Evolutionary conservation across 768 basidiomycete genomes (phyloP).

Genomic region (Botryobasidium botryosum): DNA sequence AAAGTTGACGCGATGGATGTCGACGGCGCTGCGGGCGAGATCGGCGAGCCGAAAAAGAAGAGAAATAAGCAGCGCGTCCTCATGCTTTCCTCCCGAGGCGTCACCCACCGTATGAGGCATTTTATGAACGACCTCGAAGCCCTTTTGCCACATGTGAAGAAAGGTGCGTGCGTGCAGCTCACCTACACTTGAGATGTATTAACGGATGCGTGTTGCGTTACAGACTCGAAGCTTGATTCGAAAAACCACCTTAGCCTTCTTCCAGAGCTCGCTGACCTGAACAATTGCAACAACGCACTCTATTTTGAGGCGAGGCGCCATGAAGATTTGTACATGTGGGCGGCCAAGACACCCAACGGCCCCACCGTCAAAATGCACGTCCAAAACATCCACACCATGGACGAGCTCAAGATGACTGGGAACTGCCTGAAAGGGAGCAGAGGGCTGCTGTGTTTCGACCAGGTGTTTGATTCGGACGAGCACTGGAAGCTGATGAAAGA

Average conservation of each 20-base stretch:
- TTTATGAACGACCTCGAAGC: constrained; percentile 88
- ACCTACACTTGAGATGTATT: background rate
- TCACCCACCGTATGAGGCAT: constrained; percentile 94
- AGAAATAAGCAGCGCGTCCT: constrained; percentile 93
- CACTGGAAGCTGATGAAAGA: constrained; percentile 83
- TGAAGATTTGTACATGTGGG: constrained; percentile 94
- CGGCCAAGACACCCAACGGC: constrained; percentile 91
- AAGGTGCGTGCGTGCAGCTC: constrained; percentile 38
- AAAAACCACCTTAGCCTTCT: constrained; percentile 85
- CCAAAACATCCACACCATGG: constrained; percentile 98
- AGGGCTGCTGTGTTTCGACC: constrained; percentile 84
- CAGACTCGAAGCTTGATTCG: constrained; percentile 94
- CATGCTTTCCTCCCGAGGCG: constrained; percentile 79
- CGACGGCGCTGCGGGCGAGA: constrained; percentile 19
- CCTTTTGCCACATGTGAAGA: constrained; percentile 87
- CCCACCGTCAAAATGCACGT: constrained; percentile 96
- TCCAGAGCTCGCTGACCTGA: constrained; percentile 90
- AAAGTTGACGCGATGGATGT: constrained; percentile 24
- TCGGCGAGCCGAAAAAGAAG: constrained; percentile 29
- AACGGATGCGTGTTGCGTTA: background rate
- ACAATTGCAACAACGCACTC: constrained; percentile 93
- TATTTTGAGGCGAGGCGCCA: constrained; percentile 95
- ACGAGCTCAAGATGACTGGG: constrained; percentile 98
- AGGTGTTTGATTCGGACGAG: constrained; percentile 73
- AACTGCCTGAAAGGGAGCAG: constrained; percentile 94